phyloP scores from a whole-genome alignment of 148 eudicot species.

The Dianthus caryophyllus region DNA sequence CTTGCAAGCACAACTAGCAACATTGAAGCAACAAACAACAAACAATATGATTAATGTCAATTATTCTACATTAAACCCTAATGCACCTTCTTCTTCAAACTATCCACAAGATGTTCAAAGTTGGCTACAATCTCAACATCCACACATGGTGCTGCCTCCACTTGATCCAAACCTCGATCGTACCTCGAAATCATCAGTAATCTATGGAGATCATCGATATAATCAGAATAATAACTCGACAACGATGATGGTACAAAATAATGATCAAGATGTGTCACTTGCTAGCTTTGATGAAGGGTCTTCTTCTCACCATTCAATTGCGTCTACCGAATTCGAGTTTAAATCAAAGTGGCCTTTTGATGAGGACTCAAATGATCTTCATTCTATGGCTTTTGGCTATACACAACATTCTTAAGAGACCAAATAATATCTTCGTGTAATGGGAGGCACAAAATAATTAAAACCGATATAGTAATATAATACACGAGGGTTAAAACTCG shows the following conservation, averaged over 20 bases:
- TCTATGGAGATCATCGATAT: constrained; percentile 17
- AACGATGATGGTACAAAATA: neutral
- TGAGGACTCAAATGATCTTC: constrained; percentile 58
- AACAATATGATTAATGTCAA: constrained; percentile 22
- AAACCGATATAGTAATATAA: constrained; percentile 8
- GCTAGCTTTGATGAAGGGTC: constrained; percentile 53
- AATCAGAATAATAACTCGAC: neutral
- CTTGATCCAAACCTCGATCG: constrained; percentile 31
- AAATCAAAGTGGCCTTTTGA: constrained; percentile 44
- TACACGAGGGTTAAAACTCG: no score
- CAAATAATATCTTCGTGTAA: neutral
- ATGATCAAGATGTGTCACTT: constrained; percentile 38
- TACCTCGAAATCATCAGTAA: constrained; percentile 32
- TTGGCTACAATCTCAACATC: constrained; percentile 62
- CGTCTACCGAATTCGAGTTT: constrained; percentile 40
- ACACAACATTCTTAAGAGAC: constrained; percentile 41
- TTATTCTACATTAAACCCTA: constrained; percentile 22
- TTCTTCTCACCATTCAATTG: constrained; percentile 31
- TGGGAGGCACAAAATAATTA: neutral
- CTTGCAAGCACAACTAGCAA: constrained; percentile 63
- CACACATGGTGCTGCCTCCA: constrained; percentile 45
- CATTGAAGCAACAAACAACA: constrained; percentile 47
- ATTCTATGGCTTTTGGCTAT: constrained; percentile 64
- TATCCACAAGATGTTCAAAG: constrained; percentile 57
- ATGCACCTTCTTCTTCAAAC: constrained; percentile 18